phyloP scores from a whole-genome alignment of 129 eudicot genomes.

The Heracleum sosnowskyi region DNA sequence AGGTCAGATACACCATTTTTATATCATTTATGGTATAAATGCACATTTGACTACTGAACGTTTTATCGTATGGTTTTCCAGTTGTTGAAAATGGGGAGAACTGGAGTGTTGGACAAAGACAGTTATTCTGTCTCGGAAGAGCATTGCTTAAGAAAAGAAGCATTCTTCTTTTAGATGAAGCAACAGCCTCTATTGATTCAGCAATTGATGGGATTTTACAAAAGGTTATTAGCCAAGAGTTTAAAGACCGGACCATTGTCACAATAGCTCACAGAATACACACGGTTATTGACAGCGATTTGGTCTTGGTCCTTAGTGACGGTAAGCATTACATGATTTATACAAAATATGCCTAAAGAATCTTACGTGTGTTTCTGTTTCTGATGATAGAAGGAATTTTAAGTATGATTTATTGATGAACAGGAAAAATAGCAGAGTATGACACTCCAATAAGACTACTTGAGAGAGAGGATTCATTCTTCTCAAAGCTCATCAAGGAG shows the following conservation, averaged over 20 bases:
- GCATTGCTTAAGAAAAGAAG: conserved; percentile 81
- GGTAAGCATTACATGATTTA: conserved; percentile 1
- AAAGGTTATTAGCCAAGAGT: conserved; percentile 57
- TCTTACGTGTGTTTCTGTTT: not conserved
- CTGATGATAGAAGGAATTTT: not conserved
- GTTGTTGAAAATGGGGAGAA: conserved; percentile 95
- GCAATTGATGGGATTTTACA: conserved; percentile 87
- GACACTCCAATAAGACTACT: conserved; percentile 80
- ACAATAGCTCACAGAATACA: conserved; percentile 98
- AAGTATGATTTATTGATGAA: not conserved
- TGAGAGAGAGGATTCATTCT: conserved; percentile 82
- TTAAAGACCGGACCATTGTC: conserved; percentile 70
- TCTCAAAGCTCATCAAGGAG: conserved; percentile 81
- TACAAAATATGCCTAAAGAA: not conserved
- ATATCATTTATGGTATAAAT: not conserved
- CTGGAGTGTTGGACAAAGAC: conserved; percentile 99
- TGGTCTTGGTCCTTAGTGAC: not conserved
- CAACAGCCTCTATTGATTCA: conserved; percentile 93
- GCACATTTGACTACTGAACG: not conserved
- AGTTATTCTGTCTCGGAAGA: conserved; percentile 87
- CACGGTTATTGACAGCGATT: conserved; percentile 69
- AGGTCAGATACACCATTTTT: conserved; percentile 31
- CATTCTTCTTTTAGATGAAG: conserved; percentile 92
- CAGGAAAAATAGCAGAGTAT: conserved; percentile 88
- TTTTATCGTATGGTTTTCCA: conserved; percentile 18